These are phyloP conservation scores for Populus hybrid DNA, from an alignment of 441 rosid species.

Conservation along the genomic window DNA sequence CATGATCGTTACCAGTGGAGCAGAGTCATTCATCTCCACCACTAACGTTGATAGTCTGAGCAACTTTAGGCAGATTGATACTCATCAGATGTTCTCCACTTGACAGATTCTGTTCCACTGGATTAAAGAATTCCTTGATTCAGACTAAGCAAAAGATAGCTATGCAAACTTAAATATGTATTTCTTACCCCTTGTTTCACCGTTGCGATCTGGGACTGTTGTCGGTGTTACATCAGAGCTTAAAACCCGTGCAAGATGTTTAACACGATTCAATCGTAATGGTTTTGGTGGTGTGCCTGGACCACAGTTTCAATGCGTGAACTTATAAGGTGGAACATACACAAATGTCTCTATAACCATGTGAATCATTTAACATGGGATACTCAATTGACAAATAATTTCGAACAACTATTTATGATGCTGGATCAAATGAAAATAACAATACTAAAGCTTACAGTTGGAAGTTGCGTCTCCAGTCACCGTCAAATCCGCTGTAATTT, in stretches of 20 bases:
- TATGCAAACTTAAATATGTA: background rate
- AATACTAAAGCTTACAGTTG: slow-evolving; percentile 41
- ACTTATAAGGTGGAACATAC: background rate
- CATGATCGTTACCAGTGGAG: slow-evolving; percentile 9
- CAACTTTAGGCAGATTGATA: background rate
- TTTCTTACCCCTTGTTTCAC: slow-evolving; percentile 36
- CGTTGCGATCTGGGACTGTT: slow-evolving; percentile 18
- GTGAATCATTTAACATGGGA: background rate
- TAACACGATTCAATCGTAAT: slow-evolving; percentile 64
- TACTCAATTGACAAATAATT: background rate
- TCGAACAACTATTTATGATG: background rate
- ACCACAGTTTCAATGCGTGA: slow-evolving; percentile 4
- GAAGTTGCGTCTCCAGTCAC: slow-evolving; percentile 30
- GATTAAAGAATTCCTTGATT: slow-evolving; percentile 3
- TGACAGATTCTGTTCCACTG: slow-evolving; percentile 22
- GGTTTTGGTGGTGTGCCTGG: slow-evolving; percentile 57
- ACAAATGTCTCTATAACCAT: background rate
- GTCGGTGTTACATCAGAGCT: slow-evolving; percentile 27
- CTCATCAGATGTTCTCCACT: slow-evolving; percentile 8
- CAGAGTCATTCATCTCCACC: slow-evolving; percentile 13
- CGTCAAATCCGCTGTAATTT: slow-evolving; percentile 26
- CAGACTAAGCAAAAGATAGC: background rate
- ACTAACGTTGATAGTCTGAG: background rate
- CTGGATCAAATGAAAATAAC: background rate
- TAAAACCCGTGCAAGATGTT: slow-evolving; percentile 57